Percentiles rank a stretch among this genome's conserved stretches.
phyloP scores from a whole-genome alignment of 306 rosid species.

The Heteromeles arbutifolia region DNA sequence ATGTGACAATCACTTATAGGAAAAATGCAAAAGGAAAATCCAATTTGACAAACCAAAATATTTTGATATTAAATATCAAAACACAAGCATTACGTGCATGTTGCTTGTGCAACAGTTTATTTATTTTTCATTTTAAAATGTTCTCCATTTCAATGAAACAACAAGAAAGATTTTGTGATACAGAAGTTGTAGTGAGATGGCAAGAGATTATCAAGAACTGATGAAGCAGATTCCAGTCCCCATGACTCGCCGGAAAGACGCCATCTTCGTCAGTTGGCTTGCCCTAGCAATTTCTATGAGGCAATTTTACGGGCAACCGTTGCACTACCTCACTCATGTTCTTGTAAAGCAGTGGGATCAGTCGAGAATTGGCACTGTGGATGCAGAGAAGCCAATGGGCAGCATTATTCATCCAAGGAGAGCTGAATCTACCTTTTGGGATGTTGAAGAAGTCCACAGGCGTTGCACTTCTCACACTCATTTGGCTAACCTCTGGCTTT shows the following conservation, averaged over 20 bases:
- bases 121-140: not conserved
- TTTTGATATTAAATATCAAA: not conserved
- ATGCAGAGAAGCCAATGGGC: slow-evolving; percentile 19
- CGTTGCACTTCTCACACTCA: not conserved
- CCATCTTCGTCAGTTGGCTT: not conserved
- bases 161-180: not conserved
- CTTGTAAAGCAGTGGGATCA: slow-evolving; percentile 37
- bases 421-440: slow-evolving; percentile 25
- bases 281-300: slow-evolving; percentile 18
- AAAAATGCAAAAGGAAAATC: not conserved
- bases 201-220: not conserved
- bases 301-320: slow-evolving; percentile 20
- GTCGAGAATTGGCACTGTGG: slow-evolving; percentile 20
- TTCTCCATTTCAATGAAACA: not conserved
- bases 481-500: not conserved
- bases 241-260: not conserved
- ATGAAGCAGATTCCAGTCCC: not conserved
- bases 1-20: too few relatives aligned
- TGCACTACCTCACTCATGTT: slow-evolving; percentile 31
- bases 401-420: not conserved
- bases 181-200: not conserved
- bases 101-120: not conserved
- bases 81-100: not conserved
- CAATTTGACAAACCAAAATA: not conserved
- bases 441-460: not conserved